These are phyloP conservation scores for Colletotrichum eremochloae DNA, from an alignment of 2,329 filamentous ascomycete genomes.

Conservation along the genomic window DNA sequence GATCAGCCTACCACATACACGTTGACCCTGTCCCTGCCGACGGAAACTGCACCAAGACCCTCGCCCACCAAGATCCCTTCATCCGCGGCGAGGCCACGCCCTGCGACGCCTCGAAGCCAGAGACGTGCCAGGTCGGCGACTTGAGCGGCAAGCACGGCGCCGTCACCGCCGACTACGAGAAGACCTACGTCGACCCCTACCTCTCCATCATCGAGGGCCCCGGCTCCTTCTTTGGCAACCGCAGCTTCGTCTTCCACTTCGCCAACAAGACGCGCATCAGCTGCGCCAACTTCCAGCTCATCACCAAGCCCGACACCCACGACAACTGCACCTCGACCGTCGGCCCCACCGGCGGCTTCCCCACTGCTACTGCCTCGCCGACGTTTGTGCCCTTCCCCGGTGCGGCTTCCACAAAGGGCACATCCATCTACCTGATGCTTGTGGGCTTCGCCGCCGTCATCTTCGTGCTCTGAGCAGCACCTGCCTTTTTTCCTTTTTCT, in stretches of 20 bases:
- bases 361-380: constrained; percentile 2
- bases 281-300: constrained; percentile 71
- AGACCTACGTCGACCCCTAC: constrained; percentile 68
- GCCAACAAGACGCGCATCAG: constrained; percentile 73
- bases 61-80: constrained; percentile 79
- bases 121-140: constrained; percentile 82
- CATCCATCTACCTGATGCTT: constrained; percentile 28
- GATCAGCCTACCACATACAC: constrained; percentile 80
- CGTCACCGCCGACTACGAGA: constrained; percentile 62
- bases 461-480: constrained; percentile 43
- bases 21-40: constrained; percentile 70
- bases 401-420: constrained; percentile 38
- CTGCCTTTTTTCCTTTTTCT: no score
- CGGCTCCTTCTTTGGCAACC: constrained; percentile 73
- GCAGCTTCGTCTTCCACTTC: constrained; percentile 74
- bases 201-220: constrained; percentile 65
- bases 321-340: constrained; percentile 34
- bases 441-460: constrained; percentile 44
- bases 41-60: constrained; percentile 79
- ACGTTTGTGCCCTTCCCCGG: constrained; percentile 29
- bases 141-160: constrained; percentile 80
- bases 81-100: constrained; percentile 70
- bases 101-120: constrained; percentile 69
- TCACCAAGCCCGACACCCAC: constrained; percentile 42
- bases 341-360: constrained; percentile 2